A percentile compares a stretch with the other conserved stretches of the same genome.
These are phyloP conservation scores for Cordyceps fumosorosea DNA, from an alignment of 2,329 filamentous ascomycete genomes.

Conservation along the genomic window DNA sequence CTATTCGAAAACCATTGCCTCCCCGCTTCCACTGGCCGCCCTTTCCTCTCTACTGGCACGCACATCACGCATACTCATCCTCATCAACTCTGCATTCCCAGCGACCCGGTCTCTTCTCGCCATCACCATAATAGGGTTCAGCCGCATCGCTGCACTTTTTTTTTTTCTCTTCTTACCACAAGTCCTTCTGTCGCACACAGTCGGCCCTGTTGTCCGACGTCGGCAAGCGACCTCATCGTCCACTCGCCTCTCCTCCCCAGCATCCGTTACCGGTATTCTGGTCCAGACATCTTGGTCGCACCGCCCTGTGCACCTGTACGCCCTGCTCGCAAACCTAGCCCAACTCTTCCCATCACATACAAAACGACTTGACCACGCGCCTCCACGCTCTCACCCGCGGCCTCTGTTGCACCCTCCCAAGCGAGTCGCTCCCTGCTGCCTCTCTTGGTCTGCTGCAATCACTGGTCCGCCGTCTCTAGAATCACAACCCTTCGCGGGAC, in stretches of 20 bases:
- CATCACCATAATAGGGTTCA: background rate
- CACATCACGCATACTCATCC: background rate
- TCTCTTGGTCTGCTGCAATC: constrained; percentile 4
- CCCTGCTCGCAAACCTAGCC: constrained; percentile 7
- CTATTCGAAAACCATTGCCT: constrained; percentile 8
- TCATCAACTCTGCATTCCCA: background rate
- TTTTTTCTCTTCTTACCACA: background rate
- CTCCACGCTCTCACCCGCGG: background rate
- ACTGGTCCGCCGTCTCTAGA: background rate
- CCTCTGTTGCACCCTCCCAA: constrained; percentile 7
- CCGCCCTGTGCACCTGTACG: background rate
- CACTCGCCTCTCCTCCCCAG: background rate
- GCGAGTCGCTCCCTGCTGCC: background rate
- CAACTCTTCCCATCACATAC: background rate
- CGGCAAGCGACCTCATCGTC: constrained; percentile 1
- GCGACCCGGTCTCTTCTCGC: background rate
- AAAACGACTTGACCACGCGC: background rate
- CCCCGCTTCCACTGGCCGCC: constrained; percentile 4
- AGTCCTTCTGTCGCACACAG: background rate
- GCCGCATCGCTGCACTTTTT: background rate
- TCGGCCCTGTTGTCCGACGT: constrained; percentile 4
- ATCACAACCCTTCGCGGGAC: background rate
- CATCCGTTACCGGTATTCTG: constrained; percentile 10
- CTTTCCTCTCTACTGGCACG: background rate
- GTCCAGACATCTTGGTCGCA: constrained; percentile 9